Conservation (phyloP, 495 filamentous ascomycete species). For the Delitschia confertaspora region DNA sequence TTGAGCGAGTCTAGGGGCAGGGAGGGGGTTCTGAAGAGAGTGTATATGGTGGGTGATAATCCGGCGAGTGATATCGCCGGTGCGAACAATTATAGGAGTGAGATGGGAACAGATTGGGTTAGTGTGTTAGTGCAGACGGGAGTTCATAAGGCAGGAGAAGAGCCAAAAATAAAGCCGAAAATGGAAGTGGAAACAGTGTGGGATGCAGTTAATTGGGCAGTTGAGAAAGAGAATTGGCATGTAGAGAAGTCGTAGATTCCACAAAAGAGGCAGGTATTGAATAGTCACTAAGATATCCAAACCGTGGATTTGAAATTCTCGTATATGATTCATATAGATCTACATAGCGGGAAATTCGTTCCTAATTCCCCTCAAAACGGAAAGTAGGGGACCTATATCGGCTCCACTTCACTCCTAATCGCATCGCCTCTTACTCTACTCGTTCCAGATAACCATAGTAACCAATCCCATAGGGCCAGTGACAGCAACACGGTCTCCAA, state of each 20-base stretch:
- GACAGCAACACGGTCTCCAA: constrained; percentile 28
- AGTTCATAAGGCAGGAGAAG: constrained; percentile 55
- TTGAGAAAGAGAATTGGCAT: constrained; percentile 36
- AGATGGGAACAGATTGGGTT: constrained; percentile 61
- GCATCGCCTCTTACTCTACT: constrained; percentile 12
- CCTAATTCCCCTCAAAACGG: not conserved
- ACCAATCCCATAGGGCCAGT: constrained; percentile 19
- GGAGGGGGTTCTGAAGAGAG: constrained; percentile 45
- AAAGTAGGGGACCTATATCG: not conserved
- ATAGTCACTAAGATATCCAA: no score
- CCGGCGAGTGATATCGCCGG: constrained; percentile 85
- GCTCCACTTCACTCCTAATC: not conserved
- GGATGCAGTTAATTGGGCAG: constrained; percentile 55
- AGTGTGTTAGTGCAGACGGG: constrained; percentile 79
- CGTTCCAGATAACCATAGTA: constrained; percentile 33
- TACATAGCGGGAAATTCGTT: not conserved
- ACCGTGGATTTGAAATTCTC: no score
- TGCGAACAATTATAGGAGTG: constrained; percentile 67
- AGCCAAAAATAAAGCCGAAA: constrained; percentile 46
- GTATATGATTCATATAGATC: no score
- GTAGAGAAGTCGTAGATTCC: no score
- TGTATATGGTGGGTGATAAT: constrained; percentile 99
- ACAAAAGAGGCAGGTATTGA: no score
- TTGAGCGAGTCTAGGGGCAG: constrained; percentile 32
- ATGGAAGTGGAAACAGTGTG: constrained; percentile 59